Percentiles rank a stretch among this genome's conserved stretches.
Conservation (phyloP, 208 protist genomes). For the Leishmania mexicana region DNA sequence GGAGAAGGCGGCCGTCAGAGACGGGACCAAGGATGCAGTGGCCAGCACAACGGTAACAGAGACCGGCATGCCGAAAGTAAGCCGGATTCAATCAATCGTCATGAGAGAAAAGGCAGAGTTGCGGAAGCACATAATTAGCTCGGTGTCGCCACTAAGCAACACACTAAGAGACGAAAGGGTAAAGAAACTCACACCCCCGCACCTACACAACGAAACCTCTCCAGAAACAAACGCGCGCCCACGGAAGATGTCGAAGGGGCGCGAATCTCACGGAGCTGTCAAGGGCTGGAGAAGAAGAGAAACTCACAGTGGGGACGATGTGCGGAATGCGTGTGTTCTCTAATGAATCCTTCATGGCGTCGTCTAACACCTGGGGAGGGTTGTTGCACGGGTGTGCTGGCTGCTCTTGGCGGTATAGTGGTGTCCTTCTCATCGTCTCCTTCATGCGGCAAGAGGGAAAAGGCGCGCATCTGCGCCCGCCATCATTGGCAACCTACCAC, state of each 20-base stretch:
- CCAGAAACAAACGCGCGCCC: background rate
- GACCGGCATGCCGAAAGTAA: too few species aligned
- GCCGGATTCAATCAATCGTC: background rate
- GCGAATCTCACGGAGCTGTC: background rate
- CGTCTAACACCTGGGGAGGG: background rate
- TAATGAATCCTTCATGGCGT: background rate
- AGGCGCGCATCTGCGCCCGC: background rate
- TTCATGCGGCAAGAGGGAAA: background rate
- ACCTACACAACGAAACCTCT: background rate
- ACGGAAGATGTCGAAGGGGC: background rate
- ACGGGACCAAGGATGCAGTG: background rate
- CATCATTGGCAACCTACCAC: background rate
- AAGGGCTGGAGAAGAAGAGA: too few species aligned
- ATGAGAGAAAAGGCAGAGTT: background rate
- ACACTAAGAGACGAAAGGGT: background rate
- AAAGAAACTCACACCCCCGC: background rate
- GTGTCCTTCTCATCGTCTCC: background rate
- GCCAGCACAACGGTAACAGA: background rate
- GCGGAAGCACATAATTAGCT: background rate
- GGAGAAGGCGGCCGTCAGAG: background rate
- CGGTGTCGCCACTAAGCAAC: conserved; percentile 1
- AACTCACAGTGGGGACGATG: background rate
- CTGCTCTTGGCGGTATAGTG: background rate
- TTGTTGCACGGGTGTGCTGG: background rate
- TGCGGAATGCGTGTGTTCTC: background rate